These are phyloP conservation scores for Mycena galopus DNA, from an alignment of 768 basidiomycete species.

Conservation along the genomic window DNA sequence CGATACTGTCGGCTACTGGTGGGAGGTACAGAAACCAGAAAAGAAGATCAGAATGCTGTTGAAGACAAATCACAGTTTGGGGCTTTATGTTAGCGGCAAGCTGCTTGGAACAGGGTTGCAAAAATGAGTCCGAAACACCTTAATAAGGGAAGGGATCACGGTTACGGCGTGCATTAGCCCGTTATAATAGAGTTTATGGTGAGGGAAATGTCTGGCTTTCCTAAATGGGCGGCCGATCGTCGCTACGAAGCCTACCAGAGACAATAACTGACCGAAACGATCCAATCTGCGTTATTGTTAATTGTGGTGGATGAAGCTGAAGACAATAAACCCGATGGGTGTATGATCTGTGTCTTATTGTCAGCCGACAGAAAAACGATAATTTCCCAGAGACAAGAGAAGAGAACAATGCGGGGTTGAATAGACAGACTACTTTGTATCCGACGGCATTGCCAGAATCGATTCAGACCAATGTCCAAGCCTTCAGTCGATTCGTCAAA, in stretches of 20 bases:
- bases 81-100: slow-evolving; percentile 17
- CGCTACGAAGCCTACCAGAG: slow-evolving; percentile 8
- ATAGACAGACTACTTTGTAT: neutral
- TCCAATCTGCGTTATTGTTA: slow-evolving; percentile 30
- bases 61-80: neutral
- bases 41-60: slow-evolving; percentile 12
- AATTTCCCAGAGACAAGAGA: slow-evolving; percentile 6
- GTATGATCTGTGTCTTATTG: slow-evolving; percentile 30
- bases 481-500: no score
- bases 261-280: slow-evolving; percentile 26
- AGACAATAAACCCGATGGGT: slow-evolving; percentile 26
- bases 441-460: neutral
- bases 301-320: neutral
- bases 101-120: slow-evolving; percentile 7
- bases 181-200: slow-evolving; percentile 14
- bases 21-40: no score
- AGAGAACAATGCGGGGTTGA: neutral
- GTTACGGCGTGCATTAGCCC: neutral
- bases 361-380: slow-evolving; percentile 2
- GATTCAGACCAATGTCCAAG: neutral
- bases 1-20: slow-evolving; percentile 17
- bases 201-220: slow-evolving; percentile 14
- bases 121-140: slow-evolving; percentile 29
- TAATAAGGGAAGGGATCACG: slow-evolving; percentile 4
- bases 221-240: slow-evolving; percentile 27